Conservation (phyloP, 352 stramenopile genomes). For the Globisporangium splendens region DNA sequence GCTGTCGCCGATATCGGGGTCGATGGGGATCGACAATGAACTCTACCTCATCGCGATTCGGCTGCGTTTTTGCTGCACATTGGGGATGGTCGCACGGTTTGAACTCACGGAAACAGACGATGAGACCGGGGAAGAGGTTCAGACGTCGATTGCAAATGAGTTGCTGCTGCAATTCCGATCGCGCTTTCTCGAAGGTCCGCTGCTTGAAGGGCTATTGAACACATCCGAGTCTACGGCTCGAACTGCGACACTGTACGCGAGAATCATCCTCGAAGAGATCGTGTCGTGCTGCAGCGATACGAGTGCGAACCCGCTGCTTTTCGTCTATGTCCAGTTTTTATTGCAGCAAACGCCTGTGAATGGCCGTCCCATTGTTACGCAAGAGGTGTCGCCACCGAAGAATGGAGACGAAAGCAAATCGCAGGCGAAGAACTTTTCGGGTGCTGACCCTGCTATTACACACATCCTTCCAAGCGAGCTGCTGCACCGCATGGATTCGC, state of each 20-base stretch:
- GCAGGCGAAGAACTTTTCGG: background rate
- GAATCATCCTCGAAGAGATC: constrained; percentile 79
- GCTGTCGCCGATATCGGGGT: constrained; percentile 13
- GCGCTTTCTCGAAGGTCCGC: constrained; percentile 64
- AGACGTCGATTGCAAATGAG: constrained; percentile 69
- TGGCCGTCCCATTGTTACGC: background rate
- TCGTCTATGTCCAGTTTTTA: constrained; percentile 77
- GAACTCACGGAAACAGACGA: constrained; percentile 54
- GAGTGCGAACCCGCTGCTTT: constrained; percentile 70
- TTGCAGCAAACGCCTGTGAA: constrained; percentile 30
- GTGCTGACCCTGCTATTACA: constrained; percentile 5
- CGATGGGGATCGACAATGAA: constrained; percentile 39
- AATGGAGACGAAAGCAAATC: background rate
- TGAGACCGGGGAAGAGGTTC: constrained; percentile 31
- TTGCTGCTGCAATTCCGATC: constrained; percentile 66
- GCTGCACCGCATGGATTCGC: constrained; percentile 74
- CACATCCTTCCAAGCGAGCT: constrained; percentile 63
- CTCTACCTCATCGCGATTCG: constrained; percentile 55
- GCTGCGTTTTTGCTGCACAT: constrained; percentile 82
- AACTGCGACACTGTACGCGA: constrained; percentile 68
- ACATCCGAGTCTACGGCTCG: constrained; percentile 64
- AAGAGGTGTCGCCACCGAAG: background rate
- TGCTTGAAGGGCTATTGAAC: constrained; percentile 65
- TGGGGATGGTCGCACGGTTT: constrained; percentile 77
- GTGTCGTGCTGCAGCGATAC: constrained; percentile 65